Evolutionary conservation across 805 yeast species (phyloP), one percentile per base, ranked within the genome.

Genomic region (Lipomyces orientalis): DNA sequence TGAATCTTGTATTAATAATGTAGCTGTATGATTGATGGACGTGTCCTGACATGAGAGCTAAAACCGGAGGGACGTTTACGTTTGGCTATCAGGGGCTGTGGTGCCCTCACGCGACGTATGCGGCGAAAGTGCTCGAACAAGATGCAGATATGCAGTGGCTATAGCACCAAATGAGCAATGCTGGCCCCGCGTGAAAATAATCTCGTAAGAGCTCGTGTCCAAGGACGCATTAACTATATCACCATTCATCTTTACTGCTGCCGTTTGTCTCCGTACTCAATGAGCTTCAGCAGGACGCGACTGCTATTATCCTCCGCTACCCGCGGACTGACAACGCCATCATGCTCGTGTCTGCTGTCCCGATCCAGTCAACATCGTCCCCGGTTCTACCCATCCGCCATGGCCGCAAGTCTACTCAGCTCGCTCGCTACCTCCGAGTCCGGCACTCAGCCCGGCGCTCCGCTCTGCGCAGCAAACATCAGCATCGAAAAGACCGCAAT

Each of bases 381-480:
- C 58, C 14, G 16, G 49, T 19, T 60, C 49, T 7, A 8, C 46
- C 35, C 58, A 16, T 29, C 49, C 49, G 16, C 49, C 49, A 43
- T 25, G 29, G 29, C 29, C 29, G 29, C 29, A 3, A 25, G 29
- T 2, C 22, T 54, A 54, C 61, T 35, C 14, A 12, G 31, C 14
- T n/a, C 61, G 49, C 34, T 33, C 52, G 52, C 59, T 29, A 46
- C 62, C 52, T 43, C 49, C 7, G 66, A 55, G 37, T 49, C 49
- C 19, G 35, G 22, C 4, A 35, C 63, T 31, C 51, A 33, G 29
- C 46, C 19, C 60, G 70, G 67, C 46, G 65, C 70, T 10, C 51
- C 65, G 29, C 65, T 73, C 35, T 59, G 88, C 68, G 82, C 90
- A 10, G 79, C 88, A 14, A 84, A 84, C 73, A 78, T 90, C 60